Base-by-base conservation (phyloP, 2,329 filamentous ascomycete genomes). In the Geosmithia morbida region DNA sequence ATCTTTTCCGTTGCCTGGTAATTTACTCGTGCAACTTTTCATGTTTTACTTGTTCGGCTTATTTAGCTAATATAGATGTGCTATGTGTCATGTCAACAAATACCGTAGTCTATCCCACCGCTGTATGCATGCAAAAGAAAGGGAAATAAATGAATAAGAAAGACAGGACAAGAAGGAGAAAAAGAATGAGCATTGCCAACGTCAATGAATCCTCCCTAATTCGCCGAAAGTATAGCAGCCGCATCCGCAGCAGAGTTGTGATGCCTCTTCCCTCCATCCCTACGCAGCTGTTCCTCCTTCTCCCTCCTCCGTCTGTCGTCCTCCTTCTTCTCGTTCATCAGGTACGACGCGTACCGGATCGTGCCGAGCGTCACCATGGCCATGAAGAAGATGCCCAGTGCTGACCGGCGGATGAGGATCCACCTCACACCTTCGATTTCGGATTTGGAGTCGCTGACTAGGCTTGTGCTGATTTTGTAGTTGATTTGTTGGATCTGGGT, bases 341-440 rank as follows among this genome's bases (percentile, higher is more conserved):
- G 63, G 51, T 77, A 79, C 43, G 75, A 79, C 3, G 72, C 69
- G 57, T 81, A 83, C 20, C 77, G 71, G 45, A 83, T 62, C 26
- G 73, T 75, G 13, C 70, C 69, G 14, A 83, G 62, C 7, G 77
- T 79, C 51, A 81, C 58, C 33, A 82, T 66, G 29, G 71, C 78
- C 76, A 83, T 78, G 63, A 82, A 78, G 46, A 81, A 59, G 52
- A 83, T 80, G n/a, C 78, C 79, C 39, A 79, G 61, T 26, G 79
- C 77, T 19, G 78, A 77, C 46, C 79, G 69, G 48, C 77, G 68
- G 51, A 81, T 86, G 52, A 82, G 66, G 41, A 96, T 81, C 92
- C 92, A 97, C 50, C 92, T 75, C 45, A 98, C 69, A 1, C 83
- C 85, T 63, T 98, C 92, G 45, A 97, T 89, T 56, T 96, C 86